Conservation (phyloP, 176 grass and related monocot genomes). For the Zoysia pacifica region DNA sequence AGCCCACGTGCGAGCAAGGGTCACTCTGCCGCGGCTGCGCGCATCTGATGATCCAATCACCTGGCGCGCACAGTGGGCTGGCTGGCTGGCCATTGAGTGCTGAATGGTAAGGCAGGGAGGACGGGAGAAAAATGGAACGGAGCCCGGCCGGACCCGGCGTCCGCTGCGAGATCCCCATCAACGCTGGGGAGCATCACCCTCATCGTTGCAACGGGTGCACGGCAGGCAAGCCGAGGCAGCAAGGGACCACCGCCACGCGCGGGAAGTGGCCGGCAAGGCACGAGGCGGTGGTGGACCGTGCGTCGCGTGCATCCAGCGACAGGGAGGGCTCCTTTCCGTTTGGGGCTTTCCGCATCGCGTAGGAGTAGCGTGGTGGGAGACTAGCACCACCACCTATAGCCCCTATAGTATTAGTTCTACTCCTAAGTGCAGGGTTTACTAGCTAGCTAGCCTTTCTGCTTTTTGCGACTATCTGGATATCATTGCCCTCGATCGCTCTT, state of each 20-base stretch:
- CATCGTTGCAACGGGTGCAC: background rate
- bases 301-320: background rate
- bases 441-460: background rate
- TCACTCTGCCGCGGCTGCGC: background rate
- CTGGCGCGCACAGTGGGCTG: no score
- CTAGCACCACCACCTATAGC: background rate
- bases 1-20: background rate
- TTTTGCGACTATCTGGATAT: background rate
- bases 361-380: no score
- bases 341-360: background rate
- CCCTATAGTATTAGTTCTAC: no score
- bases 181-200: background rate
- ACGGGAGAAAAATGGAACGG: background rate
- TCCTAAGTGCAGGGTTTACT: background rate
- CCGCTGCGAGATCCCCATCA: constrained; percentile 10
- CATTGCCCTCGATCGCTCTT: background rate
- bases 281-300: background rate
- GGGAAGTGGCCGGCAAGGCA: constrained; percentile 22
- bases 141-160: background rate
- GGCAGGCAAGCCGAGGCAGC: background rate
- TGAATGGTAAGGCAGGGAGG: background rate
- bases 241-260: background rate
- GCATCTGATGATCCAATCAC: background rate
- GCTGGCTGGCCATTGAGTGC: background rate
- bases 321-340: background rate